Conservation (phyloP, 192 early-diverging fungal genomes). For the Backusella tuberculispora region DNA sequence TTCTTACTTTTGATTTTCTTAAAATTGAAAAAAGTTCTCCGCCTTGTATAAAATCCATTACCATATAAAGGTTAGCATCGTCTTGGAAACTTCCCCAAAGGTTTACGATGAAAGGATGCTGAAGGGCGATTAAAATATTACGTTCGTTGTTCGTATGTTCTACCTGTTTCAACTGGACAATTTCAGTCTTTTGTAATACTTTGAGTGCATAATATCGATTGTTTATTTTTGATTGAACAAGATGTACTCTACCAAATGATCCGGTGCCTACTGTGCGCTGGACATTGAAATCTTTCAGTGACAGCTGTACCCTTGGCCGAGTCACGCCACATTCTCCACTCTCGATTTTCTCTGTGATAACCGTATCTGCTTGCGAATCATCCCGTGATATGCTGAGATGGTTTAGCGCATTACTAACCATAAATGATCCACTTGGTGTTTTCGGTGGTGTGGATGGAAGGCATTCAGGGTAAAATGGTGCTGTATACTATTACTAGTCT, state of each 20-base stretch:
- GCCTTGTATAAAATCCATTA: constrained; percentile 85
- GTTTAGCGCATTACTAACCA: not conserved
- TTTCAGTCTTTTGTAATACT: constrained; percentile 87
- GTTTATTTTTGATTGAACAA: constrained; percentile 73
- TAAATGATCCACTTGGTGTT: constrained; percentile 8
- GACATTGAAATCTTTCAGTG: constrained; percentile 16
- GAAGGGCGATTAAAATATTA: constrained; percentile 76
- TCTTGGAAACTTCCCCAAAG: constrained; percentile 91
- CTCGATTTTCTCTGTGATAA: not conserved
- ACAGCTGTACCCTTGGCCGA: not conserved
- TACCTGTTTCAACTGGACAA: constrained; percentile 91
- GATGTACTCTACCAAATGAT: constrained; percentile 94
- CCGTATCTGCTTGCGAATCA: not conserved
- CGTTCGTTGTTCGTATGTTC: constrained; percentile 97
- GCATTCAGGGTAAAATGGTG: constrained; percentile 12
- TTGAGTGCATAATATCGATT: constrained; percentile 92
- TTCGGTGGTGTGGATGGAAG: constrained; percentile 14
- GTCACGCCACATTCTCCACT: not conserved
- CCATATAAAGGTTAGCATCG: constrained; percentile 79
- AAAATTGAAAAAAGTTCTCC: constrained; percentile 88
- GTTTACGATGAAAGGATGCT: constrained; percentile 86
- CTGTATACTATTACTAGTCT: not conserved
- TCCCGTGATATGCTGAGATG: not conserved
- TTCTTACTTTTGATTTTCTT: constrained; percentile 60
- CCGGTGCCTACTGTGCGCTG: constrained; percentile 76